Percentiles rank a stretch among this genome's conserved stretches.
These are phyloP conservation scores for Cercis canadensis DNA, from an alignment of 306 rosid genomes.

Conservation along the genomic window DNA sequence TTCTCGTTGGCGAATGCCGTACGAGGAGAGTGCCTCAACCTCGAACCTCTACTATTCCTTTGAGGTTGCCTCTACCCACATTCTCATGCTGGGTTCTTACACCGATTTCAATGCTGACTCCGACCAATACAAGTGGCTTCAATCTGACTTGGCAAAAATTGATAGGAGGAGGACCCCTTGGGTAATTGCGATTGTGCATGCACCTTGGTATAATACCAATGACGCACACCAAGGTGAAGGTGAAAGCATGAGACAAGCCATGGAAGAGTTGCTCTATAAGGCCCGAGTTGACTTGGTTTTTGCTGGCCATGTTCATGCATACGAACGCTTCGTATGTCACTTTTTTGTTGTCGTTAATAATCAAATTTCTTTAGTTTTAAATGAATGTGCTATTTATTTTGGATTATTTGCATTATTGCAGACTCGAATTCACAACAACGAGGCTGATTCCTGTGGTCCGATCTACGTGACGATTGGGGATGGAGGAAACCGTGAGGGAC, in stretches of 20 bases:
- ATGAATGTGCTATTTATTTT: too few species aligned
- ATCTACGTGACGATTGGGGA: slow-evolving; percentile 68
- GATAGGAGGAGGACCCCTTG: slow-evolving; percentile 65
- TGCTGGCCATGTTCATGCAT: slow-evolving; percentile 85
- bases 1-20: slow-evolving; percentile 75
- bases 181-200: slow-evolving; percentile 66
- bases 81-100: slow-evolving; percentile 77
- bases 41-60: slow-evolving; percentile 80
- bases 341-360: not conserved
- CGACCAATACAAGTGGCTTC: slow-evolving; percentile 64
- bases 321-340: slow-evolving; percentile 74
- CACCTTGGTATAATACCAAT: slow-evolving; percentile 84
- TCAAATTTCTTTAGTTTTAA: too few species aligned
- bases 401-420: slow-evolving; percentile 16
- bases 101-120: slow-evolving; percentile 51
- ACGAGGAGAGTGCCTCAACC: slow-evolving; percentile 59
- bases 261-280: slow-evolving; percentile 62
- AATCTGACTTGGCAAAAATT: slow-evolving; percentile 50
- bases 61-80: slow-evolving; percentile 50
- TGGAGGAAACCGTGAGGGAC: slow-evolving; percentile 83
- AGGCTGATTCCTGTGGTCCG: slow-evolving; percentile 70
- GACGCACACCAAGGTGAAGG: slow-evolving; percentile 85
- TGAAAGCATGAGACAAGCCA: slow-evolving; percentile 70
- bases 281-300: slow-evolving; percentile 71
- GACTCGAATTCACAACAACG: slow-evolving; percentile 63